Base-by-base conservation (phyloP, 495 filamentous ascomycete species). In the Penicillium samsonianum region DNA sequence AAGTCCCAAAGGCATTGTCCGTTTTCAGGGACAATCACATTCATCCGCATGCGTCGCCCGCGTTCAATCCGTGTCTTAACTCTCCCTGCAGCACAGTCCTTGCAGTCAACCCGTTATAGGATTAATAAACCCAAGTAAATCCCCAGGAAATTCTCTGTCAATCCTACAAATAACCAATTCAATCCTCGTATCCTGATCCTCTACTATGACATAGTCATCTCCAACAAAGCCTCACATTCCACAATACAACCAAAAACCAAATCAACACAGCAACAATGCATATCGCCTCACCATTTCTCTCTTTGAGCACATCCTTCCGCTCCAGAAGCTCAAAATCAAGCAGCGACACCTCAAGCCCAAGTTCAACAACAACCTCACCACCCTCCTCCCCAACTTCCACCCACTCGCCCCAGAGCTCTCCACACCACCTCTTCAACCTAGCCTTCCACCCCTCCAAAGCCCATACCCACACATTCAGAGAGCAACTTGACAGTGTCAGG, bases 391-490 rank as follows among this genome's bases (percentile, higher is more conserved):
- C 66, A 51, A 62, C 63, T n/a, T 53, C 59, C 26, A 38, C 16
- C 14, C 50, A 38, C 17, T 38, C 45, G 37, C 52, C 59, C 30
- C 61, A 66, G 25, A 14, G 56, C 30, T 61, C 62, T 2, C 63
- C 63, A 17, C 62, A 65, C 37, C 55, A 64, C 53, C 65, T 73
- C 35, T 69, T 72, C 56, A 67, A 68, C 23, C 65, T 67, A 28
- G 59, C 64, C 43, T 70, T 69, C 63, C 65, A 66, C 50, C 65
- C 63, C n/a, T 41, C 23, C 42, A 46, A 47, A 47, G 23, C 50
- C 60, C 61, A 25, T n/a, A n/a, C n/a, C 2, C 23, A 33, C 59
- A 59, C 23, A 51, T 46, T 20, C 50, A 33, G 58, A 30, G 52
- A 46, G 45, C 42, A 60, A 50, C 50, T 59, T 50, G 67, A 60